phyloP scores from a whole-genome alignment of 495 filamentous ascomycete species.

The Podospora comata region DNA sequence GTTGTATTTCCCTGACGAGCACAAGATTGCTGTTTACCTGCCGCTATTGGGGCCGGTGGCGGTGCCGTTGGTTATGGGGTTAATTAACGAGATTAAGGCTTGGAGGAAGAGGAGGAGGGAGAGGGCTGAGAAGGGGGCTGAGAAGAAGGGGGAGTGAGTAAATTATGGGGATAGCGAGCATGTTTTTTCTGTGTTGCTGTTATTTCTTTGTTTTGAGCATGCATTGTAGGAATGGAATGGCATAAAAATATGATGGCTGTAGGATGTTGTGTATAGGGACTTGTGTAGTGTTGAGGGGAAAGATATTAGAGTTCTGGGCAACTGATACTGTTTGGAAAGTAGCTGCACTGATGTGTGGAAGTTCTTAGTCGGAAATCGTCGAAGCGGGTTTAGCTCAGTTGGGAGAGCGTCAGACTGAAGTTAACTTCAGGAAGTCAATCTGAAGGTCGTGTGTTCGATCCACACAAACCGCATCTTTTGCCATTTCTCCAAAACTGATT shows the following conservation, averaged over 20 bases:
- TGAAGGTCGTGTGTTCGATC: slow-evolving; percentile 27
- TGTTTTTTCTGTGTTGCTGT: not conserved
- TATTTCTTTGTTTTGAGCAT: not conserved
- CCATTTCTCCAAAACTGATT: not conserved
- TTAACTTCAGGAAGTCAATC: slow-evolving; percentile 21
- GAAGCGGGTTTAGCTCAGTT: slow-evolving; percentile 26
- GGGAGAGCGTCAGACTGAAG: slow-evolving; percentile 28
- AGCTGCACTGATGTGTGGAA: not conserved
- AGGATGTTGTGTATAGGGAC: not conserved
- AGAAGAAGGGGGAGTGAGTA: slow-evolving; percentile 33
- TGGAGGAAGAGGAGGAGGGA: slow-evolving; percentile 46
- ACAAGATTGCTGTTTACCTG: slow-evolving; percentile 96
- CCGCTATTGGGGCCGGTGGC: slow-evolving; percentile 88
- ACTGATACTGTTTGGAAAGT: not conserved
- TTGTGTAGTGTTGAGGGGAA: not conserved
- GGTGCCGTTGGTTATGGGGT: slow-evolving; percentile 79
- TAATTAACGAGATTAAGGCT: slow-evolving; percentile 73
- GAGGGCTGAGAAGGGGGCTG: slow-evolving; percentile 26
- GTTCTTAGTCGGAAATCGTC: not conserved
- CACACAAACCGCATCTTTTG: slow-evolving; percentile 19
- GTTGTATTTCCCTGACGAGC: slow-evolving; percentile 95
- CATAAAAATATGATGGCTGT: not conserved
- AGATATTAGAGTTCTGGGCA: not conserved
- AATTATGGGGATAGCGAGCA: not conserved
- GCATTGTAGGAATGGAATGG: not conserved